Evolutionary conservation across 805 yeast genomes (phyloP).

Genomic region (Kodamaea neixiangensis): DNA sequence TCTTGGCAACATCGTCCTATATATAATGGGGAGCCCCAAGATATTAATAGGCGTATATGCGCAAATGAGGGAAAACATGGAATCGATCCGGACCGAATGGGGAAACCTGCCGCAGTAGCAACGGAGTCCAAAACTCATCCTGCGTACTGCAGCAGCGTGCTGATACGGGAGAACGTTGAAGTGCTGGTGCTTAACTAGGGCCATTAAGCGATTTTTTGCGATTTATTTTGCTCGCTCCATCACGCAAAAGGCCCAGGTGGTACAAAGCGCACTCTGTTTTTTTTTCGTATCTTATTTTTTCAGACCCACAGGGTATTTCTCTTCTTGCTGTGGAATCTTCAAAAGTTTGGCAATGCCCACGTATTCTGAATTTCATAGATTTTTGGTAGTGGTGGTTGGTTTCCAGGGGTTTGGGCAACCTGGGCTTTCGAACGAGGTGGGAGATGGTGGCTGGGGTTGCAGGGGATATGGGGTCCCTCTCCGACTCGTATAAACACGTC

Average conservation of each 20-base stretch:
- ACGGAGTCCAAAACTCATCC: background rate
- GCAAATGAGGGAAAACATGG: background rate
- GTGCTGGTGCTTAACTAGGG: background rate
- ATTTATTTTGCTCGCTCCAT: background rate
- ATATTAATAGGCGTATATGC: background rate
- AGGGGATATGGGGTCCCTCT: background rate
- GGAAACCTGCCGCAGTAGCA: background rate
- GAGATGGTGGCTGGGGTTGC: background rate
- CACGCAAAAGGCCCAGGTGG: background rate
- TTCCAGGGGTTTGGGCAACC: background rate
- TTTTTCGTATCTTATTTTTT: conserved; percentile 1
- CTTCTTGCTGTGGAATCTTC: conserved; percentile 4
- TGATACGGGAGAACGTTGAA: background rate
- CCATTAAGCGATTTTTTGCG: background rate
- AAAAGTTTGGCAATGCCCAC: conserved; percentile 10
- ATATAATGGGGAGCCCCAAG: no score
- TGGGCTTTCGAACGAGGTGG: background rate
- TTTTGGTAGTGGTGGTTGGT: background rate
- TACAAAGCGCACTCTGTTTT: background rate
- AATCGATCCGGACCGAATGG: background rate
- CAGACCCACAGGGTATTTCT: background rate
- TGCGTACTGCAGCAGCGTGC: background rate
- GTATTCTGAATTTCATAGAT: background rate
- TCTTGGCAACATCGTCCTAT: conserved; percentile 5
- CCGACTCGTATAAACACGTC: conserved; percentile 7